Evolutionary conservation across 371 early-diverging fungal genomes (phyloP).

Genomic region (Mortierella polycephala): DNA sequence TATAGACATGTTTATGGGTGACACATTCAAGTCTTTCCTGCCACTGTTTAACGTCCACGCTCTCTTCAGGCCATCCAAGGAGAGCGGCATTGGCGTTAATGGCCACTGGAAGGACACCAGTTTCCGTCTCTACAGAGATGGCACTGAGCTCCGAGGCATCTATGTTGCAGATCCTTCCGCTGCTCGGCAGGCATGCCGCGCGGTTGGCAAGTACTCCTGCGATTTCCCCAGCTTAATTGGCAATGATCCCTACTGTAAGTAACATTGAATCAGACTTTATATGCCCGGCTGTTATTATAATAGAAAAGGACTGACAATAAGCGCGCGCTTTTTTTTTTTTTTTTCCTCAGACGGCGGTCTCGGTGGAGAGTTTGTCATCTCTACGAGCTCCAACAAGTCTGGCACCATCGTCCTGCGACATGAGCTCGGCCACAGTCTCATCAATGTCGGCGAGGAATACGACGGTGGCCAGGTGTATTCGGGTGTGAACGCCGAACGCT

Average conservation of each 20-base stretch:
- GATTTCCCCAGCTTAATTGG: constrained; percentile 71
- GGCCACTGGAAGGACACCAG: constrained; percentile 63
- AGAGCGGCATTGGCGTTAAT: constrained; percentile 65
- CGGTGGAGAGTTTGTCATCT: constrained; percentile 73
- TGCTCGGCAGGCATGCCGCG: constrained; percentile 61
- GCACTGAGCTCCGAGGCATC: constrained; percentile 69
- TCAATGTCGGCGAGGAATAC: constrained; percentile 68
- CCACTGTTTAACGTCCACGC: constrained; percentile 73
- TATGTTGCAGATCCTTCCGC: constrained; percentile 58
- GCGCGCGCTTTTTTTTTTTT: not conserved
- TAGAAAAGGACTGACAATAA: not conserved
- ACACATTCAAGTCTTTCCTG: constrained; percentile 60
- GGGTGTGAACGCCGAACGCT: constrained; percentile 63
- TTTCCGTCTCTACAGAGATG: constrained; percentile 70
- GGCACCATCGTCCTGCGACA: constrained; percentile 70
- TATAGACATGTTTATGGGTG: constrained; percentile 65
- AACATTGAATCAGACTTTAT: too few species aligned
- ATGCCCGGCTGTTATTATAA: not conserved
- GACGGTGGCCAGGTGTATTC: constrained; percentile 70
- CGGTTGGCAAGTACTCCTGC: constrained; percentile 60
- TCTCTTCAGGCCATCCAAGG: constrained; percentile 58
- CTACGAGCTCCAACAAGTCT: constrained; percentile 62
- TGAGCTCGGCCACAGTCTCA: constrained; percentile 70
- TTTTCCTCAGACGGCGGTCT: constrained; percentile 61
- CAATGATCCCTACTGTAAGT: constrained; percentile 63